Evolutionary conservation across 805 yeast species (phyloP).

Genomic region (Candida krabiensis): DNA sequence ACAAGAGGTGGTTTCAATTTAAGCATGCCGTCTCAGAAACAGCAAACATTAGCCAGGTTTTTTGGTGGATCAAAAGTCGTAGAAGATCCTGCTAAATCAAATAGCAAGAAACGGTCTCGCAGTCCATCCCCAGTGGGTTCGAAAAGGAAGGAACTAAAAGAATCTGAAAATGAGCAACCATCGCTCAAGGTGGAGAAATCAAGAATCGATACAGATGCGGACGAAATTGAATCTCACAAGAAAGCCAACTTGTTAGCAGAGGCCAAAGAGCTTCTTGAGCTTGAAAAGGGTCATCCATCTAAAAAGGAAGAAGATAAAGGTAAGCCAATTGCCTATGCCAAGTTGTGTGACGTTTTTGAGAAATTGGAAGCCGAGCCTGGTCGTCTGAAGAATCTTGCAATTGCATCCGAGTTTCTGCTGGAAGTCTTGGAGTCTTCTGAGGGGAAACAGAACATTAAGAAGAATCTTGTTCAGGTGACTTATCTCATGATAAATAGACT

Average conservation of each 20-base stretch:
- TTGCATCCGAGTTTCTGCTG: conserved; percentile 70
- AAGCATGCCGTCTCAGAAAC: conserved; percentile 11
- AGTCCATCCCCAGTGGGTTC: conserved; percentile 8
- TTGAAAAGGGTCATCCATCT: conserved; percentile 4
- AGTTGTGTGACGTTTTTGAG: conserved; percentile 67
- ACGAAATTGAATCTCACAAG: conserved; percentile 13
- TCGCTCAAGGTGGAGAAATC: not conserved
- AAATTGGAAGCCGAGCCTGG: conserved; percentile 78
- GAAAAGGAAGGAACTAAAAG: not conserved
- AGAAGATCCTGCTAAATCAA: conserved; percentile 1
- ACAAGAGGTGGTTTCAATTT: no score
- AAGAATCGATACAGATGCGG: not conserved
- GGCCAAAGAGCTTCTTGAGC: conserved; percentile 18
- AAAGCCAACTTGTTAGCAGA: conserved; percentile 23
- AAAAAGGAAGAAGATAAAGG: conserved; percentile 1
- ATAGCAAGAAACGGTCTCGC: conserved; percentile 12
- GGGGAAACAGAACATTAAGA: conserved; percentile 16
- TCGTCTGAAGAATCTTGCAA: conserved; percentile 75
- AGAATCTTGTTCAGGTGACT: conserved; percentile 63
- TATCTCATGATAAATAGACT: conserved; percentile 84
- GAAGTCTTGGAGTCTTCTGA: conserved; percentile 59
- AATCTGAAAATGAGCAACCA: not conserved
- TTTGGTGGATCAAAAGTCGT: conserved; percentile 13
- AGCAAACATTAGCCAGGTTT: conserved; percentile 22
- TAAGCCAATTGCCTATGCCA: conserved; percentile 36